Evolutionary conservation across 2,329 filamentous ascomycete genomes (phyloP).

Genomic region (Teratosphaeria destructans): DNA sequence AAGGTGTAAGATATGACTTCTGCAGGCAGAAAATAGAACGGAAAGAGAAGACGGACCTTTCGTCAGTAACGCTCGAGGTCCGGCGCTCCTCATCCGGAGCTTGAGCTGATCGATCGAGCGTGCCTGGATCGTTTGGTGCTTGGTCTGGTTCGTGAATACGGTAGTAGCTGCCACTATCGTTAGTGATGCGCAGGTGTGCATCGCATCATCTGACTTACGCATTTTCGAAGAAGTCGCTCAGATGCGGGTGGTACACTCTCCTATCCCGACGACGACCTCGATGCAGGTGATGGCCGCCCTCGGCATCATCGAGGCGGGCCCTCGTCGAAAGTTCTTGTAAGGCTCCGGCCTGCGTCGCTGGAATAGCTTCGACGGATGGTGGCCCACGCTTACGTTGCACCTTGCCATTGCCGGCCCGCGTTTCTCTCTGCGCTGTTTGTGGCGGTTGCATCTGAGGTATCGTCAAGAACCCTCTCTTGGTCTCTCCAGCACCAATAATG

Average conservation of each 20-base stretch:
- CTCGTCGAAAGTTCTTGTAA: not conserved
- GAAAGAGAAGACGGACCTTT: slow-evolving; percentile 7
- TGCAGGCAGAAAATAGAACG: not conserved
- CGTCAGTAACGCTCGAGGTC: slow-evolving; percentile 6
- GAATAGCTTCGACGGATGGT: not conserved
- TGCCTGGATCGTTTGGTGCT: not conserved
- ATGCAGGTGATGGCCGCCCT: not conserved
- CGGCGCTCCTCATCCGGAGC: not conserved
- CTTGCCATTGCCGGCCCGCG: not conserved
- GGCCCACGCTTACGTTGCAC: not conserved
- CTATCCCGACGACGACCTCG: not conserved
- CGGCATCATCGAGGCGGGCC: not conserved
- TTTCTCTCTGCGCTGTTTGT: not conserved
- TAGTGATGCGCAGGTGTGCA: not conserved
- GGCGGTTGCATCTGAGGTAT: not conserved
- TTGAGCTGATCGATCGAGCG: not conserved
- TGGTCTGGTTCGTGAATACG: slow-evolving; percentile 1
- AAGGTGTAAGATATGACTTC: not conserved
- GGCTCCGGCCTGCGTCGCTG: not conserved
- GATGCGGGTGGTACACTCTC: slow-evolving; percentile 4
- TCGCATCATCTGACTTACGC: not conserved
- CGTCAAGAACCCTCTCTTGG: not conserved
- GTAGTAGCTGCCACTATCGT: slow-evolving; percentile 2
- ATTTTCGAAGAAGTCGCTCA: slow-evolving; percentile 10
- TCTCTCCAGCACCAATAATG: not conserved